phyloP scores from a whole-genome alignment of 352 stramenopile genomes.

The Pythium biforme region DNA sequence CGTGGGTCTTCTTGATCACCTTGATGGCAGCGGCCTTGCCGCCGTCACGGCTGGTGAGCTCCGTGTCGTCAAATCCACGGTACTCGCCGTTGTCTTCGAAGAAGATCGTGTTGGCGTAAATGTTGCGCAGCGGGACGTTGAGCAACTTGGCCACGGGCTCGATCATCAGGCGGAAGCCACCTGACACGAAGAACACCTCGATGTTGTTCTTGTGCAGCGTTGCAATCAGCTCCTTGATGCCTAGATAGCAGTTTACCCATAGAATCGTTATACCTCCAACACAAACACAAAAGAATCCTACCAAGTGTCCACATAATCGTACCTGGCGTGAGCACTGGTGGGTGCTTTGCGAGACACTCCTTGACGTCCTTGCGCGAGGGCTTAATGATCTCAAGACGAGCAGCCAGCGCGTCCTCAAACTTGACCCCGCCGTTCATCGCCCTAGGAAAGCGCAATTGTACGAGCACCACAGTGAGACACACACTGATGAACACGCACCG shows the following conservation, averaged over 20 bases:
- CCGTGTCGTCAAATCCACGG: slow-evolving; percentile 91
- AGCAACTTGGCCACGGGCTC: slow-evolving; percentile 92
- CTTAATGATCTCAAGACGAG: slow-evolving; percentile 94
- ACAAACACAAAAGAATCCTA: too few relatives aligned
- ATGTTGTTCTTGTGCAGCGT: slow-evolving; percentile 89
- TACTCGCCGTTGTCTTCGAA: slow-evolving; percentile 92
- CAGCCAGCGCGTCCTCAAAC: slow-evolving; percentile 97
- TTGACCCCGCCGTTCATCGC: slow-evolving; percentile 98
- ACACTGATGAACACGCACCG: neutral
- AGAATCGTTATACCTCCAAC: neutral
- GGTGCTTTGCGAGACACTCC: slow-evolving; percentile 89
- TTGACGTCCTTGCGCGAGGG: slow-evolving; percentile 89
- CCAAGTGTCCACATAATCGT: neutral
- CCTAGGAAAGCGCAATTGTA: slow-evolving; percentile 31
- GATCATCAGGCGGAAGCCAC: slow-evolving; percentile 99
- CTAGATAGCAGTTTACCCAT: slow-evolving; percentile 32
- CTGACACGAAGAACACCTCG: slow-evolving; percentile 97
- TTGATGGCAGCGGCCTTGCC: slow-evolving; percentile 82
- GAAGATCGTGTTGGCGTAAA: slow-evolving; percentile 98
- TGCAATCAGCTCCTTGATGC: slow-evolving; percentile 88
- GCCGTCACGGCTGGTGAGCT: slow-evolving; percentile 91
- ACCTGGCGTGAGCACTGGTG: slow-evolving; percentile 88
- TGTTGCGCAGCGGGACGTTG: slow-evolving; percentile 84
- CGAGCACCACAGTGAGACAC: neutral
- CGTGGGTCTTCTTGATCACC: slow-evolving; percentile 90